These are phyloP conservation scores for Diaporthe humulicola DNA, from an alignment of 2,329 filamentous ascomycete genomes.

Conservation along the genomic window DNA sequence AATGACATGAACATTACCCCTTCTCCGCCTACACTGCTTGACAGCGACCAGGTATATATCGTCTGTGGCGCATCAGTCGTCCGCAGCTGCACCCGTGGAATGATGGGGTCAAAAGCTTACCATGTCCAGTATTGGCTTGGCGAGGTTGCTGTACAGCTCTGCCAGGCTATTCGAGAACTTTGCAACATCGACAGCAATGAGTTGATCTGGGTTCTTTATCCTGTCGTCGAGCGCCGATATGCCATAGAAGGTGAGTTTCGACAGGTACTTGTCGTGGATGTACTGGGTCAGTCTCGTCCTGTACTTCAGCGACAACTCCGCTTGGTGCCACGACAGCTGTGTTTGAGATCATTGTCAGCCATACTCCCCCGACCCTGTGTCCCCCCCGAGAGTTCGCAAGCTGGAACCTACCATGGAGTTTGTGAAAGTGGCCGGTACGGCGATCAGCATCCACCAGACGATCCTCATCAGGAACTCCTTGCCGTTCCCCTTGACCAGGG, in stretches of 20 bases:
- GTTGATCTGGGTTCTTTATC: constrained; percentile 98
- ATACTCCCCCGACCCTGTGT: background rate
- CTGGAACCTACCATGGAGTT: constrained; percentile 88
- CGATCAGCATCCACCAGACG: constrained; percentile 98
- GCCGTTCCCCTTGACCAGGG: constrained; percentile 89
- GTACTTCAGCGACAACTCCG: constrained; percentile 92
- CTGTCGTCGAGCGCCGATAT: constrained; percentile 95
- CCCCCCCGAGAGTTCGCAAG: background rate
- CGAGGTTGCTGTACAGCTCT: constrained; percentile 95
- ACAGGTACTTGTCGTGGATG: constrained; percentile 95
- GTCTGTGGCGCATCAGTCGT: constrained; percentile 58
- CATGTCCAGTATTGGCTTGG: constrained; percentile 95
- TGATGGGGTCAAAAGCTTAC: constrained; percentile 55
- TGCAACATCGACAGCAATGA: constrained; percentile 96
- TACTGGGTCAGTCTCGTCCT: constrained; percentile 92
- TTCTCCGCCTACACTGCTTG: constrained; percentile 94
- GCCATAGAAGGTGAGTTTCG: constrained; percentile 98
- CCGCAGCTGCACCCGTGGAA: accelerated
- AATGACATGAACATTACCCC: constrained; percentile 96
- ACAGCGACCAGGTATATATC: constrained; percentile 96
- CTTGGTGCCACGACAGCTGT: constrained; percentile 95
- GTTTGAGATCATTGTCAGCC: background rate
- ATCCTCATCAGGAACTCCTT: constrained; percentile 90
- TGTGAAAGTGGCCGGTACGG: constrained; percentile 95
- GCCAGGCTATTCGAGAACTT: constrained; percentile 96